phyloP scores from a whole-genome alignment of 2,329 filamentous ascomycete genomes.

The Sporothrix euskadiensis region DNA sequence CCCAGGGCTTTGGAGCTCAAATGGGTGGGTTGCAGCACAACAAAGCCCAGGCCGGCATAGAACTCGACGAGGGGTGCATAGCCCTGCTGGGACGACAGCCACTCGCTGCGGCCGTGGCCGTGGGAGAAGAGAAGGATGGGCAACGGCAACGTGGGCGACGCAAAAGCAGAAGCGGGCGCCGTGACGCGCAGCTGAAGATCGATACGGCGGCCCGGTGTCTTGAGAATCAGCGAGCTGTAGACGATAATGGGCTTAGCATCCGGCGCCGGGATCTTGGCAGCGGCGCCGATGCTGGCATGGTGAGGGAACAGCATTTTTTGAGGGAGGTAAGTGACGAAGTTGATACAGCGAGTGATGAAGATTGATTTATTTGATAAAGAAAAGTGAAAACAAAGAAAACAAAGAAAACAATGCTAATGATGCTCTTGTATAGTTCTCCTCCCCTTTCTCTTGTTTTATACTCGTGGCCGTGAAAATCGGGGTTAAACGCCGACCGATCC shows the following conservation, averaged over 20 bases:
- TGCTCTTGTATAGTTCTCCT: not conserved
- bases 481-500: slow-evolving; percentile 5
- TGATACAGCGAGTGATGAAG: not conserved
- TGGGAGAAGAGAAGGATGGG: slow-evolving; percentile 47
- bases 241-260: slow-evolving; percentile 39
- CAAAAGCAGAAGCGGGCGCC: slow-evolving; percentile 34
- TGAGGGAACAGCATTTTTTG: slow-evolving; percentile 29
- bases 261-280: slow-evolving; percentile 40
- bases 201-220: slow-evolving; percentile 34
- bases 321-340: not conserved
- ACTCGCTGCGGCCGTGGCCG: slow-evolving; percentile 43
- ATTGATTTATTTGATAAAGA: not conserved
- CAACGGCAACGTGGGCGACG: slow-evolving; percentile 32
- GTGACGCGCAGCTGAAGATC: slow-evolving; percentile 43
- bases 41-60: slow-evolving; percentile 47
- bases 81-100: slow-evolving; percentile 46
- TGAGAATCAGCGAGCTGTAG: slow-evolving; percentile 39
- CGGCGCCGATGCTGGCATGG: slow-evolving; percentile 34
- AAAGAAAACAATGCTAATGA: not conserved
- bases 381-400: not conserved
- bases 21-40: slow-evolving; percentile 47
- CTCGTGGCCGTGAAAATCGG: not conserved
- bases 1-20: slow-evolving; percentile 41
- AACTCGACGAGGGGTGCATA: slow-evolving; percentile 46
- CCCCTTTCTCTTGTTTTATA: not conserved